These are phyloP conservation scores for Penicillium diatomitis DNA, from an alignment of 495 filamentous ascomycete species.

Conservation along the genomic window DNA sequence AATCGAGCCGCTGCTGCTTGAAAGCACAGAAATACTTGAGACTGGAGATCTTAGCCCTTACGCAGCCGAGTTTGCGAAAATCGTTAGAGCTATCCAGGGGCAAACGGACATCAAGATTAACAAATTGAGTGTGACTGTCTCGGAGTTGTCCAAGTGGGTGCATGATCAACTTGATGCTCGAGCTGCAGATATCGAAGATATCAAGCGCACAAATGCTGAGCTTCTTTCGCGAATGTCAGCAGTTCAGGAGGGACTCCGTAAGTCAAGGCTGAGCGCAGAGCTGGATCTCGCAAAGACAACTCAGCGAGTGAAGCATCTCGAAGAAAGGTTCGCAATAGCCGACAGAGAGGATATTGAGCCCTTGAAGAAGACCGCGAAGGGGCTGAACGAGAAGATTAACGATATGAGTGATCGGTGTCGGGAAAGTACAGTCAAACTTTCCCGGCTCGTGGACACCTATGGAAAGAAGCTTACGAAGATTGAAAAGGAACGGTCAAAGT, in stretches of 20 bases:
- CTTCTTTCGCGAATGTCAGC: slow-evolving; percentile 3
- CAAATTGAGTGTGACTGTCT: slow-evolving; percentile 1
- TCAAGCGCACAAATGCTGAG: slow-evolving; percentile 5
- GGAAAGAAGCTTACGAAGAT: neutral
- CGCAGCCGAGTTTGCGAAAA: slow-evolving; percentile 6
- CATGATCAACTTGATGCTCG: slow-evolving; percentile 7
- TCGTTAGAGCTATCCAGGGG: slow-evolving; percentile 6
- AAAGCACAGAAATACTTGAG: too few relatives aligned
- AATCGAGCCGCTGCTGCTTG: too few relatives aligned
- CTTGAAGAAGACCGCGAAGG: slow-evolving; percentile 1
- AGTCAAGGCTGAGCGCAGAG: slow-evolving; percentile 7
- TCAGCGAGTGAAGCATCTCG: slow-evolving; percentile 3
- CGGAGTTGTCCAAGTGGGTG: slow-evolving; percentile 10
- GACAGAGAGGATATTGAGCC: slow-evolving; percentile 7
- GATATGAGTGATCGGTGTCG: slow-evolving; percentile 2
- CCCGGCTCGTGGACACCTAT: neutral
- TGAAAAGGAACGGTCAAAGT: neutral
- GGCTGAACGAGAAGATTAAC: slow-evolving; percentile 6
- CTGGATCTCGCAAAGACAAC: slow-evolving; percentile 7
- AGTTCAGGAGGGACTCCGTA: slow-evolving; percentile 5
- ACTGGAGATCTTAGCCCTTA: neutral
- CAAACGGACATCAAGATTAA: slow-evolving; percentile 1
- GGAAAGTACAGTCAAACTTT: neutral
- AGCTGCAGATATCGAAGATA: slow-evolving; percentile 1
- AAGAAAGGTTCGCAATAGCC: slow-evolving; percentile 2